Evolutionary conservation across 1,284 basidiomycete species (phyloP).

Genomic region (Psilocybe mexicana): DNA sequence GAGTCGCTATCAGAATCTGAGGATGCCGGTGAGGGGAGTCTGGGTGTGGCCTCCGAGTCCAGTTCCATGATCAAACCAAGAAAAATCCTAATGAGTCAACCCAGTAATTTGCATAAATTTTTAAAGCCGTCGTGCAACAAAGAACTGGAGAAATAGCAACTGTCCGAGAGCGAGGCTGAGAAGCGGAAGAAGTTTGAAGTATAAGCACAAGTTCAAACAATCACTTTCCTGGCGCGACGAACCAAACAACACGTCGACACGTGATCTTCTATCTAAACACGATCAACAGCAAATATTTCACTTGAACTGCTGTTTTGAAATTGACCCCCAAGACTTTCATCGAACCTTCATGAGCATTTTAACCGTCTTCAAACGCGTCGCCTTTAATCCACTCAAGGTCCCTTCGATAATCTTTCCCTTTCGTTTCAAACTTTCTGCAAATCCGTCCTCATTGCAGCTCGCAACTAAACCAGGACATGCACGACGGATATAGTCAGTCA

Average conservation of each 20-base stretch:
- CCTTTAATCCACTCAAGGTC: no score
- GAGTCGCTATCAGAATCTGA: constrained; percentile 37
- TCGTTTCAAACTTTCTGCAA: not conserved
- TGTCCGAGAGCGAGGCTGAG: not conserved
- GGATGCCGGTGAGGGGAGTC: constrained; percentile 22
- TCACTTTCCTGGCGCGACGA: constrained; percentile 22
- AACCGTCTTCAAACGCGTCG: no score
- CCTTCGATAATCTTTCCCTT: no score
- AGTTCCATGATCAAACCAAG: constrained; percentile 1
- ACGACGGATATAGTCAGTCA: not conserved
- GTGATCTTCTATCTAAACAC: constrained; percentile 15
- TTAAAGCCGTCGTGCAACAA: not conserved
- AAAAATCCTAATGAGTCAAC: not conserved
- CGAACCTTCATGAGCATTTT: no score
- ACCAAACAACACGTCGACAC: constrained; percentile 27
- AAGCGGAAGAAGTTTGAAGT: constrained; percentile 10
- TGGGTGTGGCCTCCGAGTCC: constrained; percentile 24
- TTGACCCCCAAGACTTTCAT: no score
- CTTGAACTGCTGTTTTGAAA: no score
- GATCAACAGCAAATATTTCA: not conserved
- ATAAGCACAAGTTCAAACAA: constrained; percentile 21
- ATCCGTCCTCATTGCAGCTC: not conserved
- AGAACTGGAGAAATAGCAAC: not conserved
- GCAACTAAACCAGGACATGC: not conserved
- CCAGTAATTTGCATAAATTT: constrained; percentile 5